Percentiles rank a stretch among this genome's conserved stretches.
These are phyloP conservation scores for Podila clonocystis DNA, from an alignment of 192 early-diverging fungal species.

Conservation along the genomic window DNA sequence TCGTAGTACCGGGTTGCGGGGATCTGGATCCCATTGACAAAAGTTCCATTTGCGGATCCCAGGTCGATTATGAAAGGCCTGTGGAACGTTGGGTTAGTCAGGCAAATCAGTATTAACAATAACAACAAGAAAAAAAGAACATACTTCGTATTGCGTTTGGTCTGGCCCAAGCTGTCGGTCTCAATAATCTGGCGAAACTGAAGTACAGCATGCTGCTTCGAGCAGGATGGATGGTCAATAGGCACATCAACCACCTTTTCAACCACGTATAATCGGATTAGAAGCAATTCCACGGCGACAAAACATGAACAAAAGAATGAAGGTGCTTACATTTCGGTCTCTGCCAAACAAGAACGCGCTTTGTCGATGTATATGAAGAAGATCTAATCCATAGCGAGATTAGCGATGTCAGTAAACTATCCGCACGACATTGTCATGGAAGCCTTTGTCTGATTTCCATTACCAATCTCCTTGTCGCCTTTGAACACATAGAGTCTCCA, in stretches of 20 bases:
- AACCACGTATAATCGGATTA: too few relatives aligned
- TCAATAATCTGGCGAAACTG: slow-evolving; percentile 81
- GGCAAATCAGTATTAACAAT: not conserved
- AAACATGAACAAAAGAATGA: not conserved
- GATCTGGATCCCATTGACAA: slow-evolving; percentile 82
- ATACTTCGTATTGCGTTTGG: slow-evolving; percentile 65
- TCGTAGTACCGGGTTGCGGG: slow-evolving; percentile 86
- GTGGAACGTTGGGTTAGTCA: not conserved
- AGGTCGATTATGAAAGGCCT: slow-evolving; percentile 96
- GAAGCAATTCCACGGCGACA: too few relatives aligned
- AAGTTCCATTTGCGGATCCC: slow-evolving; percentile 91
- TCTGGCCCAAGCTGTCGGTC: slow-evolving; percentile 57
- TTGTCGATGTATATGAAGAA: slow-evolving; percentile 86
- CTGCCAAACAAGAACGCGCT: slow-evolving; percentile 90
- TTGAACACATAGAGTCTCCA: slow-evolving; percentile 97
- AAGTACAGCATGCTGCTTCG: slow-evolving; percentile 93
- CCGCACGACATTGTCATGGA: not conserved
- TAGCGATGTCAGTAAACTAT: not conserved
- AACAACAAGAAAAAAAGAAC: slow-evolving; percentile 10
- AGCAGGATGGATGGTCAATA: slow-evolving; percentile 94
- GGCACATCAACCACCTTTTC: slow-evolving; percentile 87
- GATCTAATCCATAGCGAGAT: slow-evolving; percentile 60
- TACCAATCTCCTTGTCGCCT: slow-evolving; percentile 85
- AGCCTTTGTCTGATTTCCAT: not conserved
- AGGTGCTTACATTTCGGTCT: slow-evolving; percentile 73